Percentiles rank a stretch among this genome's conserved stretches.
Evolutionary conservation across 2,329 filamentous ascomycete species (phyloP).

Genomic region (Paraphoma sp.): DNA sequence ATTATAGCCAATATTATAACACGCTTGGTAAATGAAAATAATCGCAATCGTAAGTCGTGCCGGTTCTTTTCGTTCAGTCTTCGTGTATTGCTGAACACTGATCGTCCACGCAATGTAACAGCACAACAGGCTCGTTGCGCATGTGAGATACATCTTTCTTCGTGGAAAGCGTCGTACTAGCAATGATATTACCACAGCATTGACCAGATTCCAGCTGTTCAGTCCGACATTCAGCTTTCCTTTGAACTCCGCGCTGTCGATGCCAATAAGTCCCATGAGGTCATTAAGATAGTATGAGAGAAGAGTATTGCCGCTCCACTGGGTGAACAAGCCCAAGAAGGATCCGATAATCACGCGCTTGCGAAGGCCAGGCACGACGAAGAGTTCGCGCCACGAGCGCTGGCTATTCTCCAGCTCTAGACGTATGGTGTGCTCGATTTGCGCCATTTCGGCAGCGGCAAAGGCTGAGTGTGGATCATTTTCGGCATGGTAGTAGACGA

Average conservation of each 20-base stretch:
- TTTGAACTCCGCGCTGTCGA: slow-evolving; percentile 51
- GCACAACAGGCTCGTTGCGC: slow-evolving; percentile 39
- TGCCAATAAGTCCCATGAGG: slow-evolving; percentile 67
- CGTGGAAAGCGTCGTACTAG: slow-evolving; percentile 63
- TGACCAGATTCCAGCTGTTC: slow-evolving; percentile 64
- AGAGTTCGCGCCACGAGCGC: slow-evolving; percentile 66
- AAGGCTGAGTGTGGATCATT: slow-evolving; percentile 64
- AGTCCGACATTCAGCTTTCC: slow-evolving; percentile 60
- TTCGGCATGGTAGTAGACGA: slow-evolving; percentile 70
- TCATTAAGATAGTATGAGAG: slow-evolving; percentile 68
- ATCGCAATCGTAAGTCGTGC: slow-evolving; percentile 53
- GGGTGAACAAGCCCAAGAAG: slow-evolving; percentile 69
- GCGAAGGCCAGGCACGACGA: slow-evolving; percentile 67
- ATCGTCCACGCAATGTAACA: slow-evolving; percentile 47
- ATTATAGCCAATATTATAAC: slow-evolving; percentile 70
- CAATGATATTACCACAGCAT: slow-evolving; percentile 62
- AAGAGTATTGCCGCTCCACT: slow-evolving; percentile 70
- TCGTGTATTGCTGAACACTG: slow-evolving; percentile 59
- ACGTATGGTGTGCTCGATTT: slow-evolving; percentile 68
- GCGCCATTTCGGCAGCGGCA: slow-evolving; percentile 70
- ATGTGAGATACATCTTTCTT: slow-evolving; percentile 61
- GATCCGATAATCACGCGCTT: slow-evolving; percentile 67
- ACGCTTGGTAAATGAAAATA: slow-evolving; percentile 58
- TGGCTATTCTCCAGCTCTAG: slow-evolving; percentile 60
- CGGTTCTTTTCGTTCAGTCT: slow-evolving; percentile 40